Percentiles rank a stretch among this genome's conserved stretches.
phyloP scores from a whole-genome alignment of 352 stramenopile genomes.

The Blastocystis sp. region DNA sequence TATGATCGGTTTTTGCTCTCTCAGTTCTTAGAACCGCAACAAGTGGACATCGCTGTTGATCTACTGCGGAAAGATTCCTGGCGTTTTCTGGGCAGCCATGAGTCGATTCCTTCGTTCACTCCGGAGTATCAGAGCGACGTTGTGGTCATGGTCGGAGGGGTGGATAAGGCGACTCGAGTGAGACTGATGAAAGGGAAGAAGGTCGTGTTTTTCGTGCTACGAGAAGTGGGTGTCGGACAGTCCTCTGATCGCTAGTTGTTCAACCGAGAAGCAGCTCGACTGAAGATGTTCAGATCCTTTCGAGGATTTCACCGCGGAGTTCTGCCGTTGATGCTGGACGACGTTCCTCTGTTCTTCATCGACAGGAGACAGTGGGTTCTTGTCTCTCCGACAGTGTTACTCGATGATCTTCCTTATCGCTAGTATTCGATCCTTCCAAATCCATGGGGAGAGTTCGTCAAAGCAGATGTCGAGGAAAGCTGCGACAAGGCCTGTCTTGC shows the following conservation, averaged over 20 bases:
- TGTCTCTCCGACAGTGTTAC: background rate
- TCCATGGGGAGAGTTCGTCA: background rate
- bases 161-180: background rate
- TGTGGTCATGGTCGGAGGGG: background rate
- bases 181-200: background rate
- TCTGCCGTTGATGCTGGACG: background rate
- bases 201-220: background rate
- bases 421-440: background rate
- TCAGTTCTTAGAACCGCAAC: background rate
- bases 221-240: background rate
- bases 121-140: background rate
- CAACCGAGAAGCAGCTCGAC: background rate
- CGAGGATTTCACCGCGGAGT: background rate
- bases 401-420: background rate
- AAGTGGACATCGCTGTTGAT: background rate
- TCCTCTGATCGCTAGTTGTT: background rate
- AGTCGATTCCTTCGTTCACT: background rate
- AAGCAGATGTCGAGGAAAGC: background rate
- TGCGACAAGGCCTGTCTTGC: background rate
- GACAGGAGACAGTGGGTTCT: background rate
- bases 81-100: background rate
- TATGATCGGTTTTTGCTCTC: constrained; percentile 10
- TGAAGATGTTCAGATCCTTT: background rate
- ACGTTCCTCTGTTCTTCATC: background rate
- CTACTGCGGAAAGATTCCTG: background rate